Evolutionary conservation across 2,329 filamentous ascomycete genomes (phyloP).

Genomic region (Epichloe hybrida): DNA sequence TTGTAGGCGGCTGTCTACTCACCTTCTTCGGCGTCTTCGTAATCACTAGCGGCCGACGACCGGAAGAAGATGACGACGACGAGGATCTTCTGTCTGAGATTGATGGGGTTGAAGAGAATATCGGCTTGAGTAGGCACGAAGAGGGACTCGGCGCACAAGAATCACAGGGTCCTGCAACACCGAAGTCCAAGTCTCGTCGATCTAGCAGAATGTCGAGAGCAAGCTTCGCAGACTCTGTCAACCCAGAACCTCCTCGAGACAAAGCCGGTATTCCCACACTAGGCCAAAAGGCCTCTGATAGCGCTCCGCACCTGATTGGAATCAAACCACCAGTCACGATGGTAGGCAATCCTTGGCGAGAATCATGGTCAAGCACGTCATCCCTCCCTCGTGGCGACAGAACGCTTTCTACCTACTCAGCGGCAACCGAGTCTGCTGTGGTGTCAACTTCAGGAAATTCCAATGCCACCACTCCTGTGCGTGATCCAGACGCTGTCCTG

Average conservation of each 20-base stretch:
- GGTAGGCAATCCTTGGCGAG: constrained; percentile 31
- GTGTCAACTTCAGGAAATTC: constrained; percentile 15
- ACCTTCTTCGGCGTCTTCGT: constrained; percentile 97
- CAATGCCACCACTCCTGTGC: constrained; percentile 19
- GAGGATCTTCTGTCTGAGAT: constrained; percentile 37
- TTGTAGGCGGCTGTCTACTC: constrained; percentile 76
- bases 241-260: constrained; percentile 22
- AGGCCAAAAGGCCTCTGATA: constrained; percentile 18
- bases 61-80: constrained; percentile 43
- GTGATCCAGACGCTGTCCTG: constrained; percentile 14
- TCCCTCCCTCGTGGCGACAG: constrained; percentile 22
- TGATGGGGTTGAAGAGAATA: constrained; percentile 50
- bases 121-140: constrained; percentile 42
- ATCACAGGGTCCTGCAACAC: constrained; percentile 10
- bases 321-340: constrained; percentile 25
- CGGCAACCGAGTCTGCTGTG: constrained; percentile 14
- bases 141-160: constrained; percentile 11
- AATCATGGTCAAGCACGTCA: constrained; percentile 18
- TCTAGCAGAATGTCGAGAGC: constrained; percentile 34
- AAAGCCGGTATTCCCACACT: constrained; percentile 23
- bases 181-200: constrained; percentile 27
- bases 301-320: constrained; percentile 19
- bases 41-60: constrained; percentile 72
- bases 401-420: constrained; percentile 23
- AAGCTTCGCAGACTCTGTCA: constrained; percentile 28